Evolutionary conservation across 2,329 filamentous ascomycete genomes (phyloP).

Genomic region (Teratosphaeria pseudoeucalypti): DNA sequence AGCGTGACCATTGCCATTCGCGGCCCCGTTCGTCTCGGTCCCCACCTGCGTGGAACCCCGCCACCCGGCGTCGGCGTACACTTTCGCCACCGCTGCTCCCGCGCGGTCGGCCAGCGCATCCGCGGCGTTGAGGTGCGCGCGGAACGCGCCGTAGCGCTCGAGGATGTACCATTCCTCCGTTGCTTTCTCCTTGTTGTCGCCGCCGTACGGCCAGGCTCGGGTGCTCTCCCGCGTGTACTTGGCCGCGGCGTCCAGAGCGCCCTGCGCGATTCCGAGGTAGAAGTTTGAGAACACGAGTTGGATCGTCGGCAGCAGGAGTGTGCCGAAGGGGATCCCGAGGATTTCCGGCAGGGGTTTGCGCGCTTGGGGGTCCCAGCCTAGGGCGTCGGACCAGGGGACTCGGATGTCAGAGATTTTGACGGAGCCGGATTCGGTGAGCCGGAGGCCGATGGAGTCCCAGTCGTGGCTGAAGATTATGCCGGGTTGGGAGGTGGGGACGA

Average conservation of each 20-base stretch:
- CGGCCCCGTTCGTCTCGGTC: conserved; percentile 5
- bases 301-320: conserved; percentile 51
- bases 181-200: conserved; percentile 49
- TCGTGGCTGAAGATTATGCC: conserved; percentile 50
- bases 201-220: conserved; percentile 53
- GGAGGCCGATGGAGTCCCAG: conserved; percentile 55
- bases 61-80: conserved; percentile 33
- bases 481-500: conserved; percentile 47
- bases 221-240: conserved; percentile 49
- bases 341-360: conserved; percentile 43
- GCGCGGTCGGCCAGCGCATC: conserved; percentile 49
- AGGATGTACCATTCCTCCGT: conserved; percentile 55
- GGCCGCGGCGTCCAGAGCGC: conserved; percentile 45
- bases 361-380: conserved; percentile 46
- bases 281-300: conserved; percentile 59
- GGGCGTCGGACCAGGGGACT: conserved; percentile 49
- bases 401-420: conserved; percentile 50
- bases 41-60: conserved; percentile 14
- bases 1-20: conserved; percentile 10
- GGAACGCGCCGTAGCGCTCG: conserved; percentile 53
- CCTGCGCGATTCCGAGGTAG: conserved; percentile 53
- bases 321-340: conserved; percentile 45
- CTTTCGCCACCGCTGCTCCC: conserved; percentile 36
- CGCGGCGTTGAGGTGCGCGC: conserved; percentile 51
- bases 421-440: conserved; percentile 53